Base-by-base conservation (phyloP, 345 rosid species). In the Populus deltoides region DNA sequence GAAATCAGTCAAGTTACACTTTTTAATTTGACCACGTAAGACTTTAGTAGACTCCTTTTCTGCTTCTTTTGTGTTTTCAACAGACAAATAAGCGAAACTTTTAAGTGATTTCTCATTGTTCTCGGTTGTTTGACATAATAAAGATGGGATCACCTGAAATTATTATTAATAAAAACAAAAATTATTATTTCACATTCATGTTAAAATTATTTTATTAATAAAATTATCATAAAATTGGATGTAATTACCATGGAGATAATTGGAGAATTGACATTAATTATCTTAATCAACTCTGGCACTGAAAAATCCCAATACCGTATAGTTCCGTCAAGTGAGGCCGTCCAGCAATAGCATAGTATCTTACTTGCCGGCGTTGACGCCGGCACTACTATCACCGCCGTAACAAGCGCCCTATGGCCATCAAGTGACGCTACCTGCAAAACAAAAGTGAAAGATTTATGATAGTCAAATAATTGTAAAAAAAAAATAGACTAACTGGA, bases 281-380 rank as follows among this genome's bases (percentile, higher is more conserved):
- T 92, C 83, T 89, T 93, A 77, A 96, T 83, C 80, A 90, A 84
- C 87, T 89, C 95, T 17, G 98, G 90, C 45, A 83, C 86, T 0
- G 93, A 85, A 77, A 96, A 92, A 82, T 96, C 98, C 98, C 99
- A 96, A 82, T 91, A 86, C 10, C 93, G 88, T 78, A 96, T 89
- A 4, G 93, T 92, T 35, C 99, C 97, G 84, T 96, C 99, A 8
- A 92, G 90, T 27, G 99, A 92, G 3, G 97, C 90, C 25, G 99
- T 96, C 99, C 99, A 96, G 75, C 98, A 96, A 77, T 86, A 90
- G 53, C 87, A 88, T 71, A 96, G 78, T 70, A 89, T 72, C 49
- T 86, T 89, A 31, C 83, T 85, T 6, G 90, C 93, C 24, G 92
- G 84, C 76, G 65, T 81, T 20, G 89, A 76, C 2, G 91, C 90